Conservation (phyloP, 2,329 filamentous ascomycete species). For the Ascochyta rabiei region DNA sequence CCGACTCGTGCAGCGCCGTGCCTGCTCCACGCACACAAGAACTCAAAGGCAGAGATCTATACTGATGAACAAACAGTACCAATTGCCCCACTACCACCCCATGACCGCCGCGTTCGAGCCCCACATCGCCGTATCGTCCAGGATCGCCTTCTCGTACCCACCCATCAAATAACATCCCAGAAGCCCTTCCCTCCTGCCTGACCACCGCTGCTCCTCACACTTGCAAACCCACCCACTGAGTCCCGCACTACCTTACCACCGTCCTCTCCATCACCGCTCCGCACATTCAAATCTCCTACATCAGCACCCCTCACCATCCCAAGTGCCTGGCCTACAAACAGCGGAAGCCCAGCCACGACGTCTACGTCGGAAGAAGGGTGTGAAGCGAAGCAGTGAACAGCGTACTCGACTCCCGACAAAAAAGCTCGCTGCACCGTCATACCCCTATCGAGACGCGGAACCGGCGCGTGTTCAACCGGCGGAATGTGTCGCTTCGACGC, state of each 20-base stretch:
- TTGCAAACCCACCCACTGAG: neutral
- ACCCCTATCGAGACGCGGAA: neutral
- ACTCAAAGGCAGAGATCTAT: too few species aligned
- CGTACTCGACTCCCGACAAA: neutral
- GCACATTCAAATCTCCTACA: too few species aligned
- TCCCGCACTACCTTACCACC: too few species aligned
- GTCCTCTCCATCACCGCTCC: too few species aligned
- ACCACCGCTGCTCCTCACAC: neutral
- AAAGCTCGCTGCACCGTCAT: neutral
- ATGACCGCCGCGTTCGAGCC: too few species aligned
- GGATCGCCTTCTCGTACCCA: neutral
- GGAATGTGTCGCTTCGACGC: neutral
- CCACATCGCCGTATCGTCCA: too few species aligned
- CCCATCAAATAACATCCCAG: slow-evolving; percentile 4
- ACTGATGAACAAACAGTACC: too few species aligned
- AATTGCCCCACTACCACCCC: too few species aligned
- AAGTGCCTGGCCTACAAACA: neutral
- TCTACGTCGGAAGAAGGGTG: neutral
- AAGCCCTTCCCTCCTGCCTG: neutral
- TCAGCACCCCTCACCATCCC: neutral
- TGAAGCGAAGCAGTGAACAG: neutral
- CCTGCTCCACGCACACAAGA: too few species aligned
- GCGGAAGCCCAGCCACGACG: neutral
- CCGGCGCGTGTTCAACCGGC: neutral
- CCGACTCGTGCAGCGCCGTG: too few species aligned